phyloP scores from a whole-genome alignment of 345 rosid species.

The Salix arbutifolia region DNA sequence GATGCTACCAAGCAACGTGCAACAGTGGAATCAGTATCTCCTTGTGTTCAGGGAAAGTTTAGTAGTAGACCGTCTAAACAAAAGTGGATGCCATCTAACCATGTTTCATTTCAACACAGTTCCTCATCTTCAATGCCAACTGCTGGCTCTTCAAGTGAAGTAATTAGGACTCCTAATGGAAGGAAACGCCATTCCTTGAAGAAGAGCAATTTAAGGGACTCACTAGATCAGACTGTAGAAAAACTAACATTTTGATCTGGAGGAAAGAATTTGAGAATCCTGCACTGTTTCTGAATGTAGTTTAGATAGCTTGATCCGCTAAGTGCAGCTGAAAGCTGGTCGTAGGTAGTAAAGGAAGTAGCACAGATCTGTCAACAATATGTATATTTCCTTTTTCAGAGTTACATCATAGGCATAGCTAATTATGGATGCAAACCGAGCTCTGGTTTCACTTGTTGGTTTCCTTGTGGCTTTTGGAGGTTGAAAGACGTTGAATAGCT shows the following conservation, averaged over 20 bases:
- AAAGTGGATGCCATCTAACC: constrained; percentile 17
- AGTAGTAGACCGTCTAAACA: constrained; percentile 17
- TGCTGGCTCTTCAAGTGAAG: constrained; percentile 7
- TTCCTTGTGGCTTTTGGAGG: neutral
- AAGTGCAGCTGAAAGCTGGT: constrained; percentile 15
- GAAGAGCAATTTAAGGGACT: constrained; percentile 14
- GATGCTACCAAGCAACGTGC: constrained; percentile 40
- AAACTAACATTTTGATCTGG: constrained; percentile 25
- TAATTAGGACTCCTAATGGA: constrained; percentile 7
- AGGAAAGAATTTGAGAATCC: neutral
- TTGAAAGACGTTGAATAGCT: neutral
- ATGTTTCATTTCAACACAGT: constrained; percentile 13
- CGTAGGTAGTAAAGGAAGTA: neutral
- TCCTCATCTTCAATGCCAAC: constrained; percentile 1
- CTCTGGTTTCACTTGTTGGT: neutral
- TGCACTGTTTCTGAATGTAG: neutral
- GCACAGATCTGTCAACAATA: neutral
- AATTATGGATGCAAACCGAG: neutral
- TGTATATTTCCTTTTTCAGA: neutral
- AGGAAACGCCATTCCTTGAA: neutral
- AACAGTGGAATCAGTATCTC: constrained; percentile 19
- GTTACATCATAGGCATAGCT: neutral
- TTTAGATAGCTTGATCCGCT: neutral
- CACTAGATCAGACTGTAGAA: constrained; percentile 9
- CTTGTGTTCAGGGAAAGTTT: constrained; percentile 16